Evolutionary conservation across 306 rosid species (phyloP), one percentile per base, ranked within the genome.

Genomic region (Glycyrrhiza uralensis): DNA sequence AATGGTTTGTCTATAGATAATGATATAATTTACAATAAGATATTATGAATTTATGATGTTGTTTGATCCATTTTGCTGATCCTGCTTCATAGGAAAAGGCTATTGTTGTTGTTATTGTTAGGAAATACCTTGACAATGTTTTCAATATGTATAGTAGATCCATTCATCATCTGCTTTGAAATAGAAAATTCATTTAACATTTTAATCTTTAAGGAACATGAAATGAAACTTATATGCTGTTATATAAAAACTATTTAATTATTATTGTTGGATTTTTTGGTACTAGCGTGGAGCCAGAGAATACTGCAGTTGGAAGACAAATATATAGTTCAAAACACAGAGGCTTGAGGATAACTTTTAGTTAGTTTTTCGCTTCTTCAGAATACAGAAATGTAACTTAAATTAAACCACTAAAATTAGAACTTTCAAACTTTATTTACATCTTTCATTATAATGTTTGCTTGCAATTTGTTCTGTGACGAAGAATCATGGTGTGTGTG

Each of bases 151-250:
- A 20, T 19, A 58, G 57, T 35, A 39, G 63, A 6, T 39, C n/a
- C 50, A 50, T 58, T 66, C 49, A 13, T 57, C 32, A 29, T 23
- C 50, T 50, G 22, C 35, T 24, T 26, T 47, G 42, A 29, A 32
- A 33, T 46, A 33, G 44, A 44, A 65, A 52, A 23, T 26, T 59
- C 30, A 55, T 7, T 17, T 6, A 44, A 13, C 19, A 15, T 59
- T 28, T 75, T 51, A 26, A n/a, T 80, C 69, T 62, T 26, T 28
- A 26, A 59, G 72, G 44, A 12, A 19, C 50, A 30, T 39, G 50
- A 41, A 44, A 61, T 52, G 66, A 46, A 68, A 74, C 61, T 57
- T 32, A 32, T 65, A 42, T 6, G 19, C 12, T 47, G 41, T 39
- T 39, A 58, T 7, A 12, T 49, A 4, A 35, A 26, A 19, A 5